These are phyloP conservation scores for Tetraselmis chui DNA, from an alignment of 139 green algal genomes.

Conservation along the genomic window DNA sequence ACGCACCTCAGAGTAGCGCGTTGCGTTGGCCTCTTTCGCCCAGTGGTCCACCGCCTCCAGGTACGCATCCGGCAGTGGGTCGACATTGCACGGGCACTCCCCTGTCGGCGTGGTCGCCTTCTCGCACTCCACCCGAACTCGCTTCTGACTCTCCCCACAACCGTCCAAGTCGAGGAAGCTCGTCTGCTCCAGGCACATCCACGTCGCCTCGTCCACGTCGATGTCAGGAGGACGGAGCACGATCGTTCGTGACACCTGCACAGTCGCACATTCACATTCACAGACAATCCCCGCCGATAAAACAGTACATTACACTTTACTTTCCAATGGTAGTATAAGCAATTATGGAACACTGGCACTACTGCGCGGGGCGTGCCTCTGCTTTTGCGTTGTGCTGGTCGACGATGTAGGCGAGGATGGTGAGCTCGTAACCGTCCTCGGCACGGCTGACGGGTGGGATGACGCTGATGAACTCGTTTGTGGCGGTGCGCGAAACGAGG, in stretches of 20 bases:
- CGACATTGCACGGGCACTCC: not conserved
- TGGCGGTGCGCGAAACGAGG: constrained; percentile 7
- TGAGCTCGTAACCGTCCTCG: not conserved
- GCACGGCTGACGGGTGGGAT: not conserved
- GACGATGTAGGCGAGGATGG: constrained; percentile 7
- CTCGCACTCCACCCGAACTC: not conserved
- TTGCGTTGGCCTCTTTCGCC: not conserved
- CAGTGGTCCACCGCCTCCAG: not conserved
- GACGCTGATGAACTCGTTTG: constrained; percentile 4
- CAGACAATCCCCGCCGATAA: too few species aligned
- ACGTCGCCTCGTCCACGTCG: not conserved
- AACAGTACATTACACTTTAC: too few species aligned
- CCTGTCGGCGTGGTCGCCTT: not conserved
- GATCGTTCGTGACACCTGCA: not conserved
- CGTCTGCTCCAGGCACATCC: not conserved
- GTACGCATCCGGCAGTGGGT: not conserved
- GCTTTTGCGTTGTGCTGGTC: constrained; percentile 20
- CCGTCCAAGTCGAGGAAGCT: not conserved
- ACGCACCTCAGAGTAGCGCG: too few species aligned
- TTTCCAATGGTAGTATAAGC: too few species aligned
- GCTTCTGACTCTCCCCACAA: not conserved
- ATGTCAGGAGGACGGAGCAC: not conserved
- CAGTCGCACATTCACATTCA: too few species aligned
- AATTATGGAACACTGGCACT: too few species aligned
- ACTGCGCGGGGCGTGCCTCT: too few species aligned